Conservation (phyloP, 495 filamentous ascomycete genomes). For the Lasiosphaeria miniovina region DNA sequence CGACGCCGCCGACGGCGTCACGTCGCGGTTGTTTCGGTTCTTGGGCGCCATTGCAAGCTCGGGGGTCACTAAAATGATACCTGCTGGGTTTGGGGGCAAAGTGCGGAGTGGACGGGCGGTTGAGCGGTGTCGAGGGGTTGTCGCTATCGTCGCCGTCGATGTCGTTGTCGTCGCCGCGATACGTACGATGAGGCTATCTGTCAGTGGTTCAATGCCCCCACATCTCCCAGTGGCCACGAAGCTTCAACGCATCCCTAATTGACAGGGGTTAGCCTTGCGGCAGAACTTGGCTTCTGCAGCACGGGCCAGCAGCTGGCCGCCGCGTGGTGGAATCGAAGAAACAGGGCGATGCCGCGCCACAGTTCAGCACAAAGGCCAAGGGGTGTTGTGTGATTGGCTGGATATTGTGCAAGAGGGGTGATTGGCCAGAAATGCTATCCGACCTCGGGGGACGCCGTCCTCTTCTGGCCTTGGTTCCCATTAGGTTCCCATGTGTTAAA, state of each 20-base stretch:
- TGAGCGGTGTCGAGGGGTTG: not conserved
- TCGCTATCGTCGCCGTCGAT: not conserved
- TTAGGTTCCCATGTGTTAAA: too few relatives aligned
- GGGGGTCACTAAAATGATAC: not conserved
- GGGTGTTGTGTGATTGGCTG: not conserved
- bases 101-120: not conserved
- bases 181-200: too few relatives aligned
- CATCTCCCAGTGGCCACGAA: constrained; percentile 6
- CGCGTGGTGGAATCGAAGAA: not conserved
- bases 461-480: too few relatives aligned
- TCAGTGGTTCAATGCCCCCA: not conserved
- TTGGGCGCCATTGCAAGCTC: constrained; percentile 6
- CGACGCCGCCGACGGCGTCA: constrained; percentile 1
- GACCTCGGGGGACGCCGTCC: too few relatives aligned
- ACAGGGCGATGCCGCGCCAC: not conserved
- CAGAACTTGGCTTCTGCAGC: too few relatives aligned
- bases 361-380: not conserved
- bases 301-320: too few relatives aligned
- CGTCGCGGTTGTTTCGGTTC: not conserved
- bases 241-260: constrained; percentile 9
- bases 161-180: too few relatives aligned
- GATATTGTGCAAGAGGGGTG: not conserved
- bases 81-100: not conserved
- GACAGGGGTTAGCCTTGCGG: not conserved
- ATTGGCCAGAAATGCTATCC: not conserved